Evolutionary conservation across 495 filamentous ascomycete species (phyloP), one percentile per base, ranked within the genome.

Genomic region (Pseudomonodictys pantanalensis): DNA sequence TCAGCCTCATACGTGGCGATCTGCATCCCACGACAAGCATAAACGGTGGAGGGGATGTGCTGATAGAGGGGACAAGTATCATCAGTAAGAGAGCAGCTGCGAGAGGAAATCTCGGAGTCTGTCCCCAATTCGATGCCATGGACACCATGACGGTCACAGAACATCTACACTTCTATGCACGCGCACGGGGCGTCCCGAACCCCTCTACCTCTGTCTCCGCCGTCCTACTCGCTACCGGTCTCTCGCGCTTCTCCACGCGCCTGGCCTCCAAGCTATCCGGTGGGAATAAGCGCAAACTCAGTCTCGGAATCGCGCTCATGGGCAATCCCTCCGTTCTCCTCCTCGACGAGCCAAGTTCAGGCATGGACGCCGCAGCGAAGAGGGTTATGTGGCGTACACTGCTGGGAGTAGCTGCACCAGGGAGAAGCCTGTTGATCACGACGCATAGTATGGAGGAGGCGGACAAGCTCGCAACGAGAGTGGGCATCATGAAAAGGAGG

Each of bases 381-480:
- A 53, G 68, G 12, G 51, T 59, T 20, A 70, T 70, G 66, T 70
- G 68, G 68, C 58, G 62, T 4, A 67, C 62, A 15, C 52, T 70
- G 0, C 50, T 56, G n/a, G 52, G 52, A 11, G 58, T 69, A 6
- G 57, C 51, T 1, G 51, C 56, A 0, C 64, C 58, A 1, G 67
- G 67, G 0, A 43, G 67, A n/a, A 39, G 45, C 2, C 25, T 69
- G 10, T 56, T 76, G 2, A 63, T 76, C 35, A 76, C n/a, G 11
- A 91, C 88, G 15, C 88, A 91, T 65, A 79, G 73, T 35, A 91
- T 91, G 87, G 88, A 91, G 67, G 88, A 91, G 68, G 88, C 88
- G 7, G 85, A 89, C 60, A 86, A 86, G 8, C 74, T 91, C 11
- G 87, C 87, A 0, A 77, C 80, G 51, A 76, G 86, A 2, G 87